Conservation (phyloP, 106 monocot species). For the Cymbidium sinense region DNA sequence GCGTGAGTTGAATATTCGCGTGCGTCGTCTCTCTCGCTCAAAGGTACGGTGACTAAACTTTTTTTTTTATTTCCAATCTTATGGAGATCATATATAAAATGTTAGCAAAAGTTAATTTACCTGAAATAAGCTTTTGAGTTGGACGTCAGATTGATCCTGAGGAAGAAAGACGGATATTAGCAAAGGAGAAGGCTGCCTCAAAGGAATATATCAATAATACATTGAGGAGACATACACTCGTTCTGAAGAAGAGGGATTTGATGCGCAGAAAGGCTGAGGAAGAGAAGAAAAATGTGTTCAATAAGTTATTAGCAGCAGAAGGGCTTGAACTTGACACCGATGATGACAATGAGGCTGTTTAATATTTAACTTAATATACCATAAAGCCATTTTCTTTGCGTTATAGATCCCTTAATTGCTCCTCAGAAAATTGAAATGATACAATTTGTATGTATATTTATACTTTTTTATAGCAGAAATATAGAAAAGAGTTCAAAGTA, state of each 20-base stretch:
- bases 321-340: slow-evolving; percentile 88
- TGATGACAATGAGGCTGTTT: slow-evolving; percentile 26
- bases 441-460: not conserved
- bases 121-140: too few relatives aligned
- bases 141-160: slow-evolving; percentile 75
- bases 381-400: too few relatives aligned
- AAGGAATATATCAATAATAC: slow-evolving; percentile 61
- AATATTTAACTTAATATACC: too few relatives aligned
- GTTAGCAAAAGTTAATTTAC: too few relatives aligned
- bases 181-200: slow-evolving; percentile 80
- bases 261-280: slow-evolving; percentile 83
- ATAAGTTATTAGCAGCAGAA: slow-evolving; percentile 78
- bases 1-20: slow-evolving; percentile 62
- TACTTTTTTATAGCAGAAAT: not conserved
- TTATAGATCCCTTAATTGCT: not conserved
- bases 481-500: not conserved
- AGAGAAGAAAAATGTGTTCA: slow-evolving; percentile 51
- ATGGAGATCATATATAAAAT: too few relatives aligned
- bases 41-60: slow-evolving; percentile 30
- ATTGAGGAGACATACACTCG: slow-evolving; percentile 76
- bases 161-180: slow-evolving; percentile 79
- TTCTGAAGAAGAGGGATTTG: slow-evolving; percentile 83
- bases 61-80: too few relatives aligned
- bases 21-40: slow-evolving; percentile 49
- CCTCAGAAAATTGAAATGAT: not conserved